Percentiles rank a stretch among this genome's conserved stretches.
These are phyloP conservation scores for Mucor mucedo DNA, from an alignment of 371 early-diverging fungal genomes.

Conservation along the genomic window DNA sequence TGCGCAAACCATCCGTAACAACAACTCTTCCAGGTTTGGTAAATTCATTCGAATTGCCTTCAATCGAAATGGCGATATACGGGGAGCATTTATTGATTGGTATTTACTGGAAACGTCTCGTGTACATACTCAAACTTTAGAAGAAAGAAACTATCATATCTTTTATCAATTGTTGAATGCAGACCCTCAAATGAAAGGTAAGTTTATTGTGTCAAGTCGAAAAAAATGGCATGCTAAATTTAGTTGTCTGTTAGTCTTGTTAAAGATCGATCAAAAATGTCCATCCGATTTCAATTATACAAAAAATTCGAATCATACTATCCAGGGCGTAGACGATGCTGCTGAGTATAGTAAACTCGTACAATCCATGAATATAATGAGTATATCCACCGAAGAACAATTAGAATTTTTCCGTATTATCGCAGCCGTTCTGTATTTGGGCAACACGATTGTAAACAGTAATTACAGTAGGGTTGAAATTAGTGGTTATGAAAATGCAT, in stretches of 20 bases:
- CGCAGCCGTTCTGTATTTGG: constrained; percentile 95
- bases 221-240: not conserved
- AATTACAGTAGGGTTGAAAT: constrained; percentile 83
- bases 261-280: constrained; percentile 28
- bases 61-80: constrained; percentile 85
- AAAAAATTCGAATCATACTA: constrained; percentile 82
- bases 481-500: constrained; percentile 78
- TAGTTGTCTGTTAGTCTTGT: not conserved
- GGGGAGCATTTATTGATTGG: constrained; percentile 97
- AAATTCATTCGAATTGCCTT: constrained; percentile 99
- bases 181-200: constrained; percentile 40
- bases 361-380: constrained; percentile 86
- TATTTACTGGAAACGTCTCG: constrained; percentile 99
- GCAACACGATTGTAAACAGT: constrained; percentile 84
- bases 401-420: constrained; percentile 84
- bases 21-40: constrained; percentile 99
- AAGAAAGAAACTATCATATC: constrained; percentile 98
- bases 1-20: constrained; percentile 99
- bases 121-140: constrained; percentile 88
- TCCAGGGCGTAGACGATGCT: constrained; percentile 94
- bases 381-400: constrained; percentile 80
- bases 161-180: constrained; percentile 98
- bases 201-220: not conserved
- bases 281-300: constrained; percentile 82
- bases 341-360: constrained; percentile 80